These are phyloP conservation scores for Parasarocladium wereldwijsianum DNA, from an alignment of 2,329 filamentous ascomycete species.

Conservation along the genomic window DNA sequence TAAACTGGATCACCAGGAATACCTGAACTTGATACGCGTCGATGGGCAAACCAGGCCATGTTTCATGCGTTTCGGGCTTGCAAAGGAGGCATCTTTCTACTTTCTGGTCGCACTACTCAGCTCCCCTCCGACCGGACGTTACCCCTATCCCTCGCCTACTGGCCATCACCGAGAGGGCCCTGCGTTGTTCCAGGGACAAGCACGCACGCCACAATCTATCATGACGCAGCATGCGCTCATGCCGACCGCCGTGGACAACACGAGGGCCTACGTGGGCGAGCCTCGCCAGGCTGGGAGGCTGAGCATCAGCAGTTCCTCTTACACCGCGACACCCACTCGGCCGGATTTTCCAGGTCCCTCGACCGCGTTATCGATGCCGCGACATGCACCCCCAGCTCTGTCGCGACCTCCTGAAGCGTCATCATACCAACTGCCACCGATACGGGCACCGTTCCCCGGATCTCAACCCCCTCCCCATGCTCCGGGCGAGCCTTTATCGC, in stretches of 20 bases:
- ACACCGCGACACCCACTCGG: conserved; percentile 27
- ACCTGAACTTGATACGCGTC: conserved; percentile 35
- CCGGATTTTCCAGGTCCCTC: conserved; percentile 29
- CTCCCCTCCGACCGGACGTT: conserved; percentile 21
- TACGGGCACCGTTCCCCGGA: conserved; percentile 25
- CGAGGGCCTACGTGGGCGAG: conserved; percentile 5
- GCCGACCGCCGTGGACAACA: conserved; percentile 30
- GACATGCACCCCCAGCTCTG: conserved; percentile 30
- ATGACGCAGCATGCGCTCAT: conserved; percentile 30
- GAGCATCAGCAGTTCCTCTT: conserved; percentile 28
- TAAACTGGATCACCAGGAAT: conserved; percentile 36
- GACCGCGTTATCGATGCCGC: conserved; percentile 34
- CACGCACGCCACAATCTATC: conserved; percentile 13
- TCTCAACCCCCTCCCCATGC: conserved; percentile 4
- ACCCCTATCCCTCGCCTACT: conserved; percentile 30
- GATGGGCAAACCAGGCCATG: conserved; percentile 37
- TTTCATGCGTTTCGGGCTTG: conserved; percentile 38
- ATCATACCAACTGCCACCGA: conserved; percentile 33
- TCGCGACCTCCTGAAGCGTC: conserved; percentile 16
- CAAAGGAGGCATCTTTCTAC: conserved; percentile 46
- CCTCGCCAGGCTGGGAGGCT: conserved; percentile 12
- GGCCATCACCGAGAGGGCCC: conserved; percentile 24
- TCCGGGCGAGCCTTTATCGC: not conserved
- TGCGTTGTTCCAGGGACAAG: conserved; percentile 24
- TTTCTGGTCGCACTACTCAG: conserved; percentile 40